These are phyloP conservation scores for Mucor indicus DNA, from an alignment of 371 early-diverging fungal species.

Conservation along the genomic window DNA sequence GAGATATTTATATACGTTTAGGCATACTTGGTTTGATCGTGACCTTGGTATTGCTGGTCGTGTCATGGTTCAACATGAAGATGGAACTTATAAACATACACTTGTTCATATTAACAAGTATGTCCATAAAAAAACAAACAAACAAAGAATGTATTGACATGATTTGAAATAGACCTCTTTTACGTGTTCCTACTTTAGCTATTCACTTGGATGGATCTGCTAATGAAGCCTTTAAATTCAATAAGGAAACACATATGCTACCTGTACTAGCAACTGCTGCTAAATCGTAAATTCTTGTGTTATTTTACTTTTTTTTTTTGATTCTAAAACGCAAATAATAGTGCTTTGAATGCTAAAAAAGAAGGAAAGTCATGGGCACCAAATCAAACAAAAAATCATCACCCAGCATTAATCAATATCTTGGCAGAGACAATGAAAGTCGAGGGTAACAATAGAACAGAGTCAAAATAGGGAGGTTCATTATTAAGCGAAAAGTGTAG, in stretches of 20 bases:
- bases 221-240: slow-evolving; percentile 83
- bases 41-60: slow-evolving; percentile 96
- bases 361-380: slow-evolving; percentile 10
- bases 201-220: slow-evolving; percentile 89
- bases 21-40: slow-evolving; percentile 99
- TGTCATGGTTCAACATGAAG: slow-evolving; percentile 74
- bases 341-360: slow-evolving; percentile 15
- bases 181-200: slow-evolving; percentile 95
- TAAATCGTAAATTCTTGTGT: slow-evolving; percentile 44
- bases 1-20: slow-evolving; percentile 8
- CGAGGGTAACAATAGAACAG: slow-evolving; percentile 31
- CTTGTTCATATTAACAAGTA: slow-evolving; percentile 78
- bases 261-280: slow-evolving; percentile 80
- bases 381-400: slow-evolving; percentile 51
- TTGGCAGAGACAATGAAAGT: slow-evolving; percentile 70
- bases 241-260: slow-evolving; percentile 86
- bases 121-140: neutral
- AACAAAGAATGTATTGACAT: neutral
- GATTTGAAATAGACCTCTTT: slow-evolving; percentile 59
- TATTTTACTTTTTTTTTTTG: neutral
- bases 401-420: slow-evolving; percentile 68
- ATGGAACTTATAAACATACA: slow-evolving; percentile 66
- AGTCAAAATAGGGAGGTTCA: neutral
- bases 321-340: neutral
- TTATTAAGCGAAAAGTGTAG: slow-evolving; percentile 24